Base-by-base conservation (phyloP, 2,329 filamentous ascomycete species). In the Dothiorella sarmentorum region DNA sequence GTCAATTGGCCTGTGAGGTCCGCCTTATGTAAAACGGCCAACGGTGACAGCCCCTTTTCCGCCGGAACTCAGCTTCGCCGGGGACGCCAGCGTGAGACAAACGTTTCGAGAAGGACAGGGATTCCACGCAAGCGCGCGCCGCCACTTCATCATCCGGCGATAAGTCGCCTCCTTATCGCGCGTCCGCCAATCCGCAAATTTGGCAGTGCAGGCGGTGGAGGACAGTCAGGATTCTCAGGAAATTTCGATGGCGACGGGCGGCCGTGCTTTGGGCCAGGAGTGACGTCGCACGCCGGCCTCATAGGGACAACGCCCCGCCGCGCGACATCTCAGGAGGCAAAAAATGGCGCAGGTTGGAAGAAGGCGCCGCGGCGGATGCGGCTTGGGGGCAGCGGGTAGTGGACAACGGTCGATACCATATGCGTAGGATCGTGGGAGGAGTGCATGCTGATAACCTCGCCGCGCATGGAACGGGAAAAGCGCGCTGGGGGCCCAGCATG, bases 61-160 rank as follows among this genome's bases (percentile, higher is more conserved):
- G 33, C 37, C 43, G 55, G 55, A 37, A 33, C 37, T 27, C 53
- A 44, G 55, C 22, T 4, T 10, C 31, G 22, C 49, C 49, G 49
- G 44, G 24, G 33, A 22, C 35, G 31, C 42, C 42, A 49, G 55
- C 33, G 24, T 47, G 42, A 58, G 55, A 45, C 55, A 58, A 58
- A 49, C 55, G 55, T 58, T 58, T 58, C 55, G 55, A 33, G 43
- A 49, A 47, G 18, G 27, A 29, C 55, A 49, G 55, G 55, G 55
- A 29, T 20, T 37, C 55, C 55, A 58, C 35, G 55, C 55, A 40
- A 29, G 42, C 55, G 55, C 55, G 55, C 15, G 33, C 55, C 55
- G 55, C 55, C 55, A 58, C 55, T 58, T 40, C 43, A 58, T 49
- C 55, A 58, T 58, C 55, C 22, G 43, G 42, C 55, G 55, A 58